These are phyloP conservation scores for Mycosphaerella sp. DNA, from an alignment of 2,329 filamentous ascomycete species.

Conservation along the genomic window DNA sequence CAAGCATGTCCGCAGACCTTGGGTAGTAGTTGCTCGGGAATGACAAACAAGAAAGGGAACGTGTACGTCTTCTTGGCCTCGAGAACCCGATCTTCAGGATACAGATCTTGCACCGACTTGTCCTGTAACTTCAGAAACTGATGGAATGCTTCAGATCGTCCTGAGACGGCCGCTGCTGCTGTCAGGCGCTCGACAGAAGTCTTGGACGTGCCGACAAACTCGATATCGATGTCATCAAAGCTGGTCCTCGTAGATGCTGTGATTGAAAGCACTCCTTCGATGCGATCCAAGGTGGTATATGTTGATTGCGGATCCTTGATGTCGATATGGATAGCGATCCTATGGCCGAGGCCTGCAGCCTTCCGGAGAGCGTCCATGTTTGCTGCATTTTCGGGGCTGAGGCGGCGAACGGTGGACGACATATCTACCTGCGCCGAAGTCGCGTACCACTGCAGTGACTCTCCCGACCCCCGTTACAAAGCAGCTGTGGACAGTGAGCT, in stretches of 20 bases:
- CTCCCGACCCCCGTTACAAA: constrained; percentile 1
- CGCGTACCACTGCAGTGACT: constrained; percentile 8
- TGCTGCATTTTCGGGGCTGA: constrained; percentile 13
- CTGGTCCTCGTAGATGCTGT: constrained; percentile 46
- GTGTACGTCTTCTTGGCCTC: constrained; percentile 50
- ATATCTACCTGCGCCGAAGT: constrained; percentile 12
- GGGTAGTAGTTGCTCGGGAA: constrained; percentile 55
- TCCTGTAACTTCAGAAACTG: constrained; percentile 57
- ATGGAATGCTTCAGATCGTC: constrained; percentile 51
- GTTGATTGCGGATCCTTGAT: constrained; percentile 37
- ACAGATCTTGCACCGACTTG: constrained; percentile 29
- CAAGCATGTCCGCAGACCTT: constrained; percentile 52
- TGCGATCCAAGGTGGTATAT: constrained; percentile 53
- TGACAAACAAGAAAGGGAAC: constrained; percentile 58
- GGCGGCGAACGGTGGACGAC: constrained; percentile 9
- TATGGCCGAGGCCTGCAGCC: constrained; percentile 25
- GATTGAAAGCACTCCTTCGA: constrained; percentile 50
- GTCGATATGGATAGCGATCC: constrained; percentile 40
- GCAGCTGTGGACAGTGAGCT: background rate
- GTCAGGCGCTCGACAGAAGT: constrained; percentile 52
- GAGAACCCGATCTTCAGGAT: constrained; percentile 51
- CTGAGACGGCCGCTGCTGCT: constrained; percentile 46
- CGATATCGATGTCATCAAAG: constrained; percentile 54
- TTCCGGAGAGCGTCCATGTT: constrained; percentile 25
- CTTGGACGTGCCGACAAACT: constrained; percentile 49